Conservation (phyloP, 116 monocot species). For the Iris pallida region DNA sequence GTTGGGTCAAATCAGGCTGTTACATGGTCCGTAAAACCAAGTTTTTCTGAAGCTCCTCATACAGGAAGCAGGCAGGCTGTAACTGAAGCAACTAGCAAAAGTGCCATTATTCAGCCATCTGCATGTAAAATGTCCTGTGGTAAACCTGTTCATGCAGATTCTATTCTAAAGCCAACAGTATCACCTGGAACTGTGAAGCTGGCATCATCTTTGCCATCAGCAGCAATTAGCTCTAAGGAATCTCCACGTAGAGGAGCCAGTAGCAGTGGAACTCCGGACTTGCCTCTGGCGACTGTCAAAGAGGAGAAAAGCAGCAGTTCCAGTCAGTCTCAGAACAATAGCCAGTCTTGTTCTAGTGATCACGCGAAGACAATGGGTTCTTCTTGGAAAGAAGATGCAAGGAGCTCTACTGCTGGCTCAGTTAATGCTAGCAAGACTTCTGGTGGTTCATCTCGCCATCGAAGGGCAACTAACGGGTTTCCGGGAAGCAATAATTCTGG, state of each 20-base stretch:
- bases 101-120: constrained; percentile 35
- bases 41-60: constrained; percentile 63
- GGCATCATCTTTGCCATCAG: constrained; percentile 23
- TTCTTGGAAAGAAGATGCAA: constrained; percentile 67
- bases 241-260: constrained; percentile 36
- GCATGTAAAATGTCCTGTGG: constrained; percentile 39
- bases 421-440: constrained; percentile 46
- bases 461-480: constrained; percentile 66
- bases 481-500: constrained; percentile 27
- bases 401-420: constrained; percentile 72
- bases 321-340: constrained; percentile 78
- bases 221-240: constrained; percentile 45
- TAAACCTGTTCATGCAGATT: constrained; percentile 44
- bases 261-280: constrained; percentile 32
- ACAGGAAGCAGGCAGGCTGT: constrained; percentile 38
- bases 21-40: constrained; percentile 60
- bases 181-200: constrained; percentile 40
- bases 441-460: constrained; percentile 49
- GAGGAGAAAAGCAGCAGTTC: constrained; percentile 95
- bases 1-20: constrained; percentile 45
- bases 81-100: constrained; percentile 39
- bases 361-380: constrained; percentile 47
- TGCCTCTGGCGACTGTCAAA: constrained; percentile 33
- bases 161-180: constrained; percentile 25
- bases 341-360: constrained; percentile 86